Base-by-base conservation (phyloP, 768 basidiomycete genomes). In the Daedalea quercina region DNA sequence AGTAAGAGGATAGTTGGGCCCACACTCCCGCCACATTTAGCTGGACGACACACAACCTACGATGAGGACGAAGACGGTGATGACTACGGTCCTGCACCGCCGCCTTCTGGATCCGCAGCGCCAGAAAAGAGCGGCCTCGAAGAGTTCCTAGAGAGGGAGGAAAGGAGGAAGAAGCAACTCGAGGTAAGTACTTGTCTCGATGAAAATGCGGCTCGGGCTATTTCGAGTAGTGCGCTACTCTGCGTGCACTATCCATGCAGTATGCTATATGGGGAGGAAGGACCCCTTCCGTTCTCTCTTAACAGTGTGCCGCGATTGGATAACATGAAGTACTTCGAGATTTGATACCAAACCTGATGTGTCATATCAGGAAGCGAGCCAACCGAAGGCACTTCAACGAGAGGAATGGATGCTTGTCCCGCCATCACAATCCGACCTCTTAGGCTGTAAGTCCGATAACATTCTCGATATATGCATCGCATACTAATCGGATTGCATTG, bases 341-440 rank as follows among this genome's bases (percentile, higher is more conserved):
- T 7, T 17, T 4, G 7, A n/a, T n/a, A n/a, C n/a, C n/a, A n/a
- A n/a, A n/a, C n/a, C n/a, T n/a, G n/a, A n/a, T n/a, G n/a, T n/a
- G n/a, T n/a, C n/a, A n/a, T n/a, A n/a, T n/a, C 41, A 87, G 81
- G 92, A 89, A 73, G 87, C 84, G 1, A 70, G 75, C 11, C 85
- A 87, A 60, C 89, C 89, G 11, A 93, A 92, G 67, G 77, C 79
- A 35, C 72, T 82, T 35, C 73, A 91, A 67, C 82, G 96, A 41
- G 91, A 97, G 19, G 94, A 94, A 67, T 99, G 96, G 96, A 99
- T 99, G 96, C 77, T 98, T 43, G 87, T 88, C 1, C 95, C 95
- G 1, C 95, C 96, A 0, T 82, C 85, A 19, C 80, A 84, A 1
- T 84, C 88, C 1, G 88, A 89, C 56, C 68, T 95, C 12, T 74